Evolutionary conservation across 2,329 filamentous ascomycete species (phyloP).

Genomic region (Acrocalymma vagum): DNA sequence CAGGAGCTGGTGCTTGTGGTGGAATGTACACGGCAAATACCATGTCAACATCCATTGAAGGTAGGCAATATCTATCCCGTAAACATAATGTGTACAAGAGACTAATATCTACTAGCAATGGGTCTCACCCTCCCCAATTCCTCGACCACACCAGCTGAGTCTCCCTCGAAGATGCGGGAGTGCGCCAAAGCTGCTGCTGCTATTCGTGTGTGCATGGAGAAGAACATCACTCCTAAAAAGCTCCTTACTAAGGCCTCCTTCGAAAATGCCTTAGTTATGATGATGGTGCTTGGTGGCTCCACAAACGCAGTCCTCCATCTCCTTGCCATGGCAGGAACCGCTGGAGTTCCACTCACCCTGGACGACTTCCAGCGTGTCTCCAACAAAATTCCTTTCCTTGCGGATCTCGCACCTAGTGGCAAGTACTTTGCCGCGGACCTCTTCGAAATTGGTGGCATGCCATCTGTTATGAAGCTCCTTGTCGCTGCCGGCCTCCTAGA

Average conservation of each 20-base stretch:
- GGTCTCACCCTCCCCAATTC: constrained; percentile 84
- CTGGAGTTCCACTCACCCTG: constrained; percentile 77
- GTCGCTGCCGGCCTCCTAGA: constrained; percentile 79
- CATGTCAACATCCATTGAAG: constrained; percentile 87
- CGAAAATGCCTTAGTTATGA: constrained; percentile 88
- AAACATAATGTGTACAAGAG: not conserved
- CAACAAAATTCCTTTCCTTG: constrained; percentile 85
- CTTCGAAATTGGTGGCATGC: constrained; percentile 84
- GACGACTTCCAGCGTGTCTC: constrained; percentile 85
- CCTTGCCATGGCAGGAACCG: constrained; percentile 88
- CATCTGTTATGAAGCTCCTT: constrained; percentile 84
- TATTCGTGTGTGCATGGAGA: constrained; percentile 81
- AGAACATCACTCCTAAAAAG: constrained; percentile 81
- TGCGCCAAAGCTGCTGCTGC: constrained; percentile 82
- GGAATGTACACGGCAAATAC: constrained; percentile 97
- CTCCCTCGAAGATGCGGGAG: constrained; percentile 85
- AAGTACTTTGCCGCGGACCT: constrained; percentile 89
- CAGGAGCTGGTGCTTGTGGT: constrained; percentile 80
- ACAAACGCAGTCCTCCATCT: constrained; percentile 91
- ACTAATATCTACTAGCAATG: constrained; percentile 65
- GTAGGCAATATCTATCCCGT: constrained; percentile 9
- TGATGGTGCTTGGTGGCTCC: constrained; percentile 89
- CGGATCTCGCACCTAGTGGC: constrained; percentile 84
- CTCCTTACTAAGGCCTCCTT: constrained; percentile 82
- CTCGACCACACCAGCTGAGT: constrained; percentile 81